Conservation (phyloP, 2,329 filamentous ascomycete species). For the Aureobasidium musti region DNA sequence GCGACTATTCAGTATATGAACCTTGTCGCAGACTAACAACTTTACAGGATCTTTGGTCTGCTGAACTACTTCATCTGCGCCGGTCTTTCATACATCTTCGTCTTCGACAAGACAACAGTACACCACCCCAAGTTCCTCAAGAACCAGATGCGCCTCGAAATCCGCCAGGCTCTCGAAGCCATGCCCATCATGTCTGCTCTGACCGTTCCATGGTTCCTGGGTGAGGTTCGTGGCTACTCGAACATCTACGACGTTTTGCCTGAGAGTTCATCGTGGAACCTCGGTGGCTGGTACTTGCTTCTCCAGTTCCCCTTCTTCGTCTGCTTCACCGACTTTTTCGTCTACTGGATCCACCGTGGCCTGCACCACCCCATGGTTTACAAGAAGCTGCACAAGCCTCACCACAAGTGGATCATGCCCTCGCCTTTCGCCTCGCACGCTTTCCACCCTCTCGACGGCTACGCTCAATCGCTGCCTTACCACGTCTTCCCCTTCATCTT, state of each 20-base stretch:
- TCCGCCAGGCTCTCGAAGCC: conserved; percentile 71
- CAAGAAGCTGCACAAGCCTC: conserved; percentile 90
- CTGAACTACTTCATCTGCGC: conserved; percentile 84
- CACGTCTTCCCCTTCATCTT: conserved; percentile 92
- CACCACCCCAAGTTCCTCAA: conserved; percentile 93
- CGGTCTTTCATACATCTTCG: conserved; percentile 77
- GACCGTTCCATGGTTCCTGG: conserved; percentile 77
- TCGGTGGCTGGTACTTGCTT: conserved; percentile 74
- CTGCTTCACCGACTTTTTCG: conserved; percentile 82
- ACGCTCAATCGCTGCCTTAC: conserved; percentile 84
- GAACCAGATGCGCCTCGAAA: conserved; percentile 86
- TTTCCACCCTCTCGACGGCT: conserved; percentile 93
- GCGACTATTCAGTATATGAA: not conserved
- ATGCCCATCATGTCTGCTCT: conserved; percentile 82
- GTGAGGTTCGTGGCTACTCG: conserved; percentile 79
- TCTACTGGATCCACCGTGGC: conserved; percentile 89
- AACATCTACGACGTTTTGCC: conserved; percentile 76
- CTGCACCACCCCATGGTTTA: conserved; percentile 80
- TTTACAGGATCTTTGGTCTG: conserved; percentile 75
- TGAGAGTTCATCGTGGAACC: conserved; percentile 63
- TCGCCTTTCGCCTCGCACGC: conserved; percentile 90
- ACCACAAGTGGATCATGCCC: conserved; percentile 99
- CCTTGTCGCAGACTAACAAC: conserved; percentile 27
- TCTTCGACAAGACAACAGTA: conserved; percentile 89
- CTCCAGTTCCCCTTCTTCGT: conserved; percentile 87